These are phyloP conservation scores for Triglochin maritima DNA, from an alignment of 106 monocot species.

Conservation along the genomic window DNA sequence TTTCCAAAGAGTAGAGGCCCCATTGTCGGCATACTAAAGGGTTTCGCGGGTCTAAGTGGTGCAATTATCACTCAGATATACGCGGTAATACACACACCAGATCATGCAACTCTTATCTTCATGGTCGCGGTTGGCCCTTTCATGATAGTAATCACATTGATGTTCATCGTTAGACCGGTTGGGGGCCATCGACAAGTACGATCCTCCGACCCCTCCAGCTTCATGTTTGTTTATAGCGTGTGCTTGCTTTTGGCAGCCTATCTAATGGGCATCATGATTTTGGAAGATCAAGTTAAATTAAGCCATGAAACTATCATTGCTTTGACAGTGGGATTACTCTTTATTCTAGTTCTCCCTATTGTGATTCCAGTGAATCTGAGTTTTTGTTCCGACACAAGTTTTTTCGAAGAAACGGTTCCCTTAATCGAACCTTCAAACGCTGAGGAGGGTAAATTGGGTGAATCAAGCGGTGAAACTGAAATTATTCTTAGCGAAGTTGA, in stretches of 20 bases:
- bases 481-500: conserved; percentile 64
- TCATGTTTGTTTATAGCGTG: conserved; percentile 40
- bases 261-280: conserved; percentile 58
- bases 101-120: conserved; percentile 45
- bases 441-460: conserved; percentile 22
- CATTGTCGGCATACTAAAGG: conserved; percentile 56
- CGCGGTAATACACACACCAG: conserved; percentile 39
- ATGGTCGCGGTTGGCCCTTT: conserved; percentile 72
- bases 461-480: conserved; percentile 11
- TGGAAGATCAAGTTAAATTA: conserved; percentile 51
- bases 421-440: conserved; percentile 29
- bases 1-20: conserved; percentile 32
- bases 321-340: conserved; percentile 34
- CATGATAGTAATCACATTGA: conserved; percentile 48
- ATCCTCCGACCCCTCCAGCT: conserved; percentile 37
- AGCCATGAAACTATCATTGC: conserved; percentile 14
- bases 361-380: conserved; percentile 36
- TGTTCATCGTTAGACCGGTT: conserved; percentile 71
- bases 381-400: conserved; percentile 7
- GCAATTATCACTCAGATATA: conserved; percentile 68
- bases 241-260: conserved; percentile 63
- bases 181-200: conserved; percentile 57
- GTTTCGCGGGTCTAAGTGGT: conserved; percentile 65
- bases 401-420: conserved; percentile 24
- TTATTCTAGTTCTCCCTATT: conserved; percentile 43